phyloP scores from a whole-genome alignment of 148 eudicot species.

The Rhododendron ferrugineum region DNA sequence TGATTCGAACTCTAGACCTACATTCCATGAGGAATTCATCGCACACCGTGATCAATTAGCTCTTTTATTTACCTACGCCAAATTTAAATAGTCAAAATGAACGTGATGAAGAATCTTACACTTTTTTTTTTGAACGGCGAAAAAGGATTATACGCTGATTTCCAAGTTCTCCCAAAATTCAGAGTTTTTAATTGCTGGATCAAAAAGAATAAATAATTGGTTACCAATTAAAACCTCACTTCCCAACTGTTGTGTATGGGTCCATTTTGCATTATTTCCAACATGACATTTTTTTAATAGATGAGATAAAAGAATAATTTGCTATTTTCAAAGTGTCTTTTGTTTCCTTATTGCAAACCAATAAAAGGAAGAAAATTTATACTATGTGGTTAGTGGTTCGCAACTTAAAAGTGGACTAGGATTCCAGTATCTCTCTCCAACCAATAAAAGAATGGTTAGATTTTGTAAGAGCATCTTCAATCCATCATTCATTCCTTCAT shows the following conservation, averaged over 20 bases:
- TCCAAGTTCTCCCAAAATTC: neutral
- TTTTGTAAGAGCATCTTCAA: no score
- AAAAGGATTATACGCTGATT: no score
- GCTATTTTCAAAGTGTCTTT: neutral
- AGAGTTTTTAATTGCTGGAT: neutral
- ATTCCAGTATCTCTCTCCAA: neutral
- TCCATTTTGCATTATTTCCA: conserved; percentile 19
- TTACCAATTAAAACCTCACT: conserved; percentile 4
- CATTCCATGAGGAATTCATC: neutral
- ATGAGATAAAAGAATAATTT: conserved; percentile 11
- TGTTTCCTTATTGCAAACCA: neutral
- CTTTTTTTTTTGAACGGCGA: no score
- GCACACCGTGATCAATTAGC: neutral
- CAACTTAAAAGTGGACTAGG: neutral
- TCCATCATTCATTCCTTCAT: no score
- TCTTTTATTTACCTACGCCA: neutral
- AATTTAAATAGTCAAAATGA: neutral
- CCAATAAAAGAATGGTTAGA: neutral
- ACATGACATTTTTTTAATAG: neutral
- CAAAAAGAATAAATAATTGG: neutral
- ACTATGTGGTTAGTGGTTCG: neutral
- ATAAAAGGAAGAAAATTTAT: conserved; percentile 2
- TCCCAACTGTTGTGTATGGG: conserved; percentile 10
- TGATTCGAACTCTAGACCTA: no score
- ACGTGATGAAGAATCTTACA: neutral